Percentiles rank a stretch among this genome's conserved stretches.
phyloP scores from a whole-genome alignment of 192 early-diverging fungal species.

The Obelidium mucronatum region DNA sequence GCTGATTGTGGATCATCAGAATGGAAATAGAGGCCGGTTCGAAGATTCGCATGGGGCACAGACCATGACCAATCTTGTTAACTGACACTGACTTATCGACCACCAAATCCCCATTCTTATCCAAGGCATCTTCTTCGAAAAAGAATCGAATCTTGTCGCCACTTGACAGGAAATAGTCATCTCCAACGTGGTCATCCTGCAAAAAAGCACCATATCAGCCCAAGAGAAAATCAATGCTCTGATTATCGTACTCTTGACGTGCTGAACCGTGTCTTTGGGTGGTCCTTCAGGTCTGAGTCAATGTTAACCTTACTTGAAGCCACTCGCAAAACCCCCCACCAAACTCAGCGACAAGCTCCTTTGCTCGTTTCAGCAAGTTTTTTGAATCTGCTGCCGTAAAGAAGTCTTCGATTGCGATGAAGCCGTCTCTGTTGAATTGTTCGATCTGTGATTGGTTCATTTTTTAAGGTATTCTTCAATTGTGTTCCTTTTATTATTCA shows the following conservation, averaged over 20 bases:
- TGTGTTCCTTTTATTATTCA: too few relatives aligned
- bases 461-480: too few relatives aligned
- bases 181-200: conserved; percentile 73
- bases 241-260: conserved; percentile 70
- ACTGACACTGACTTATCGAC: conserved; percentile 70
- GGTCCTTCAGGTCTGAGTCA: conserved; percentile 59
- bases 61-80: conserved; percentile 93
- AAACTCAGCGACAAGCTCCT: conserved; percentile 64
- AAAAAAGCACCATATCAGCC: neutral
- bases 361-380: conserved; percentile 53
- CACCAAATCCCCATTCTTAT: conserved; percentile 65
- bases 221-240: neutral
- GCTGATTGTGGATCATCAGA: conserved; percentile 40
- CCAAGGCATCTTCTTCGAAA: conserved; percentile 86
- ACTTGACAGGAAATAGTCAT: conserved; percentile 88
- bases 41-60: neutral
- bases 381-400: conserved; percentile 59
- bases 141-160: conserved; percentile 88
- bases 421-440: conserved; percentile 58
- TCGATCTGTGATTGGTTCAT: too few relatives aligned
- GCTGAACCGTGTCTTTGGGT: conserved; percentile 81
- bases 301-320: too few relatives aligned
- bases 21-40: neutral
- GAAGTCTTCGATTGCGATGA: conserved; percentile 71
- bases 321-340: conserved; percentile 16